A percentile compares a stretch with the other conserved stretches of the same genome.
Evolutionary conservation across 78 protist genomes (phyloP).

Genomic region (Dictyostelium intermedium): DNA sequence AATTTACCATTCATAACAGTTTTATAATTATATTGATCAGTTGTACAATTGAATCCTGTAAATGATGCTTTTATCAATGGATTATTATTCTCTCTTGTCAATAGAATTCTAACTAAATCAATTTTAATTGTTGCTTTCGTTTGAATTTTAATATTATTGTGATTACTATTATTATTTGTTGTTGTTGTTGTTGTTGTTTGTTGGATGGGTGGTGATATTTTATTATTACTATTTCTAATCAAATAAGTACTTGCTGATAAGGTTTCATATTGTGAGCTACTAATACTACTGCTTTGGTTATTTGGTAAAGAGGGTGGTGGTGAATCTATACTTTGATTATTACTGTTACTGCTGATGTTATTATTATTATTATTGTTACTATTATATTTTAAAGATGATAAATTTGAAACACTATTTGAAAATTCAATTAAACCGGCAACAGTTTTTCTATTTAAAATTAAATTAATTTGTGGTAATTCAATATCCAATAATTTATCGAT

Average conservation of each 20-base stretch:
- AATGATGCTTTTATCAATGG: constrained; percentile 64
- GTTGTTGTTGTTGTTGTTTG: background rate
- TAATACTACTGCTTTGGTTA: background rate
- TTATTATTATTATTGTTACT: background rate
- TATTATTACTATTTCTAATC: background rate
- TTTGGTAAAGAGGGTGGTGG: background rate
- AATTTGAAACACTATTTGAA: constrained; percentile 25
- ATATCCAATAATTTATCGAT: constrained; percentile 26
- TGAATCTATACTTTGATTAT: background rate
- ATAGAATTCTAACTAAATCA: constrained; percentile 36
- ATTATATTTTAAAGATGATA: background rate
- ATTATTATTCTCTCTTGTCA: constrained; percentile 39
- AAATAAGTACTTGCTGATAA: constrained; percentile 1
- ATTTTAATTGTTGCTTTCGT: background rate
- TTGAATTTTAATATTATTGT: background rate
- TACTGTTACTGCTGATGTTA: background rate
- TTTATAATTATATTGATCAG: background rate
- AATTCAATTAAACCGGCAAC: constrained; percentile 74
- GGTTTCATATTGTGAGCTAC: background rate
- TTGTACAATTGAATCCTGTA: background rate
- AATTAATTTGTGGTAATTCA: constrained; percentile 49
- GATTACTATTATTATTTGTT: no score
- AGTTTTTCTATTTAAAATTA: constrained; percentile 48
- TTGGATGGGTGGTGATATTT: background rate
- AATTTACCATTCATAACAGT: constrained; percentile 1